These are phyloP conservation scores for Malus orientalis DNA, from an alignment of 306 rosid genomes.

Conservation along the genomic window DNA sequence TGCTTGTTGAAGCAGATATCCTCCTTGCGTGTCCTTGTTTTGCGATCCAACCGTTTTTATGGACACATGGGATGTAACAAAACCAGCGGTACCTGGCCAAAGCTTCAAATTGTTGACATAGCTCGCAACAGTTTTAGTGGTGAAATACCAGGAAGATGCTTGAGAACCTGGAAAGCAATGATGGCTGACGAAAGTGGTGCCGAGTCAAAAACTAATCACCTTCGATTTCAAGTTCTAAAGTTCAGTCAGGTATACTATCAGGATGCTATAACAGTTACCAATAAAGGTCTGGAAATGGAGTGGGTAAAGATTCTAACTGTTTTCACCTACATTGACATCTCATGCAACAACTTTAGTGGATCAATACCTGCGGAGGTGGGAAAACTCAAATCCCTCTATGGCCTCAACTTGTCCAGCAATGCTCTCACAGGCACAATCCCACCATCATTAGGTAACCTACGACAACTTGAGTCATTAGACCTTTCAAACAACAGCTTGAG, in stretches of 20 bases:
- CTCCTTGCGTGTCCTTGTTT: slow-evolving; percentile 25
- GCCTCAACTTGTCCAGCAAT: slow-evolving; percentile 33
- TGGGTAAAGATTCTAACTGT: slow-evolving; percentile 18
- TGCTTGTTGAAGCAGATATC: slow-evolving; percentile 13
- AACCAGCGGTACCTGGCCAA: background rate
- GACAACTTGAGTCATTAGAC: slow-evolving; percentile 29
- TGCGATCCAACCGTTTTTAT: slow-evolving; percentile 21
- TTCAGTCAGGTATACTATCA: slow-evolving; percentile 9
- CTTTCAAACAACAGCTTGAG: slow-evolving; percentile 23
- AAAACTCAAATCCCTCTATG: background rate
- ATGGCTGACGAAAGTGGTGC: background rate
- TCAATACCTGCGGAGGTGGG: slow-evolving; percentile 17
- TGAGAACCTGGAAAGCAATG: slow-evolving; percentile 17
- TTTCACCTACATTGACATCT: slow-evolving; percentile 29
- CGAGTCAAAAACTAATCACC: slow-evolving; percentile 6
- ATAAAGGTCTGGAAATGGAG: slow-evolving; percentile 21
- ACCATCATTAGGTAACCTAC: slow-evolving; percentile 8
- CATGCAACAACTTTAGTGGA: slow-evolving; percentile 19
- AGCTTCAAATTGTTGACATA: slow-evolving; percentile 32
- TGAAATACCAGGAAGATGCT: background rate
- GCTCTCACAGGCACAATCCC: slow-evolving; percentile 21
- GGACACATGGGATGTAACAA: slow-evolving; percentile 9
- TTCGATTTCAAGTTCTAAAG: background rate
- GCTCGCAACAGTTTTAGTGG: slow-evolving; percentile 29
- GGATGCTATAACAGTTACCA: slow-evolving; percentile 16